Evolutionary conservation across 169 alveolate species (phyloP), one percentile per base, ranked within the genome.

Genomic region (Plasmodium chabaudi): DNA sequence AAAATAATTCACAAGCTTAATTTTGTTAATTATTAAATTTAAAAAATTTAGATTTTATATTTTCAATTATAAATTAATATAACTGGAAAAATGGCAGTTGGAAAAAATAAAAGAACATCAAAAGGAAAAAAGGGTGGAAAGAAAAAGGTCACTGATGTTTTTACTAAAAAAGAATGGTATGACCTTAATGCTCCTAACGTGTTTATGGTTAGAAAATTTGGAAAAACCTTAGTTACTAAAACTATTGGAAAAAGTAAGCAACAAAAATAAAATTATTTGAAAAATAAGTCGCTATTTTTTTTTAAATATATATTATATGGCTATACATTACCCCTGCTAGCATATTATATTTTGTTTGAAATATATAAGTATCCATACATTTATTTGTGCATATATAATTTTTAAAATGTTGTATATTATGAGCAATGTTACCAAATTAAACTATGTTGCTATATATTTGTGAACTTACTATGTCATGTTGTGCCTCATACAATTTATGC

Each of bases 101-200:
- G 99, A 46, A 98, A 98, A 97, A 98, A 98, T 94, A 97, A 97
- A 88, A 94, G 98, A 93, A 97, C 97, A 88, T 97, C 98, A 95
- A 97, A 97, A 96, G 99, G 98, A 55, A 97, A 97, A 94, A 98
- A 98, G 96, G 99, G 99, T 70, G 97, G 97, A 59, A 98, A 97
- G 94, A 98, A 98, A 98, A 98, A 97, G 95, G 95, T 97, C 55
- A 97, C 97, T 42, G 99, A 98, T 94, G 98, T 99, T 51, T 98
- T 97, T 96, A 87, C 96, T 74, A 95, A 97, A 94, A 98, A 98
- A 95, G 99, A 97, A 96, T 98, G 99, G 98, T 98, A 97, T 95
- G 98, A 96, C 89, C 94, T 98, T 63, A 97, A 96, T 93, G 99
- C 99, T 59, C 99, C 99, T 63, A 93, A 97, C 64, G 95, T 97